These are phyloP conservation scores for Penicillium janthinellum DNA, from an alignment of 2,329 filamentous ascomycete species.

Conservation along the genomic window DNA sequence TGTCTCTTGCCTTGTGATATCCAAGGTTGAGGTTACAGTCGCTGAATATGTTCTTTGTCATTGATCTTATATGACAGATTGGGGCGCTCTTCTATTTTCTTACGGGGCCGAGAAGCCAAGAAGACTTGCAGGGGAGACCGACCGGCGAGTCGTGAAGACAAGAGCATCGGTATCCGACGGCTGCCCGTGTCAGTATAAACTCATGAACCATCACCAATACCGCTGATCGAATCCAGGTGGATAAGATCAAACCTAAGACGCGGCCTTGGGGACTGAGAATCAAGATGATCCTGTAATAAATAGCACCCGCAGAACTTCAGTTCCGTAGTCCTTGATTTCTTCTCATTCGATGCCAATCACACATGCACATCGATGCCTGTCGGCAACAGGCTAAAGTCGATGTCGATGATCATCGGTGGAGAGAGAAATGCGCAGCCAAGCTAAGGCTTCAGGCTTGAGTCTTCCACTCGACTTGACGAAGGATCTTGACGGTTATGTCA, in stretches of 20 bases:
- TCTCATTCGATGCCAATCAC: no score
- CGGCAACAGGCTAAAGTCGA: slow-evolving; percentile 1
- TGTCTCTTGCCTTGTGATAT: background rate
- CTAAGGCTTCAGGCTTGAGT: background rate
- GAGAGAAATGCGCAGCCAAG: background rate
- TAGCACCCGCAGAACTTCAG: no score
- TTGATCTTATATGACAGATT: background rate
- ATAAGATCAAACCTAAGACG: no score
- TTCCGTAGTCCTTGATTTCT: no score
- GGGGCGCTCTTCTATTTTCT: background rate
- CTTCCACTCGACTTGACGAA: background rate
- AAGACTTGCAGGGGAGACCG: no score
- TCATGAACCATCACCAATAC: no score
- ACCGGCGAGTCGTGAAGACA: background rate
- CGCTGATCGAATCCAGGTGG: no score
- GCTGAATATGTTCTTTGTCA: background rate
- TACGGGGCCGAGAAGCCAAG: background rate
- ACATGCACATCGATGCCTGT: background rate
- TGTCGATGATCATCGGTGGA: slow-evolving; percentile 7
- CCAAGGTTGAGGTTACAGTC: background rate
- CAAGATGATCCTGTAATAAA: no score
- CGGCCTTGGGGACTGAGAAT: no score
- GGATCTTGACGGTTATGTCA: background rate
- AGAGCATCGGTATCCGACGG: background rate
- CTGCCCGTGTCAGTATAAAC: no score